Percentiles rank a stretch among this genome's conserved stretches.
phyloP scores from a whole-genome alignment of 2,329 filamentous ascomycete species.

The Fusarium continuum region DNA sequence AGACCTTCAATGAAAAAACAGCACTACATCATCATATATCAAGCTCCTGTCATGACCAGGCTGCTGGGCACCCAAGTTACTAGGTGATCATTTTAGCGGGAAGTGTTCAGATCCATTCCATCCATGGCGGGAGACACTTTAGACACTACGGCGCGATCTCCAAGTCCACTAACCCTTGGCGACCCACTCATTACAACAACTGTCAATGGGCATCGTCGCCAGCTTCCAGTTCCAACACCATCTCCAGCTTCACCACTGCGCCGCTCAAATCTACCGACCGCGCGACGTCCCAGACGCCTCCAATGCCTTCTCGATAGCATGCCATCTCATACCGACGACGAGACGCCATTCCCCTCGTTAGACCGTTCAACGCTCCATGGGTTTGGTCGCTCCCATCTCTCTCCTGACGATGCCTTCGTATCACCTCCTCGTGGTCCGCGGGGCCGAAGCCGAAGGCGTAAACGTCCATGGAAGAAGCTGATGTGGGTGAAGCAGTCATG shows the following conservation, averaged over 20 bases:
- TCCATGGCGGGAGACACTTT: slow-evolving; percentile 19
- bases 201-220: slow-evolving; percentile 31
- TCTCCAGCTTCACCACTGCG: neutral
- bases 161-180: slow-evolving; percentile 30
- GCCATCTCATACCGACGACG: slow-evolving; percentile 52
- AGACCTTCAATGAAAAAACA: neutral
- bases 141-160: slow-evolving; percentile 25
- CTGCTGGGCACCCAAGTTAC: no score
- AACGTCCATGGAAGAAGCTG: slow-evolving; percentile 89
- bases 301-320: slow-evolving; percentile 42
- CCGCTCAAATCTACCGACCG: slow-evolving; percentile 1
- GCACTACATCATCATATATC: neutral
- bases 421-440: slow-evolving; percentile 67
- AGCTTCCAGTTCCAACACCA: slow-evolving; percentile 7
- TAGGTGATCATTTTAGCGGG: no score
- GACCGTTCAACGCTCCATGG: slow-evolving; percentile 45
- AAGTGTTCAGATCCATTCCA: no score
- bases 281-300: slow-evolving; percentile 7
- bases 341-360: slow-evolving; percentile 49
- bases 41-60: neutral
- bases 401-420: slow-evolving; percentile 85
- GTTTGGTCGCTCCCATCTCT: slow-evolving; percentile 72
- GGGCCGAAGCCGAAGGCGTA: slow-evolving; percentile 73
- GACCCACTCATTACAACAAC: slow-evolving; percentile 28
- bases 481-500: slow-evolving; percentile 98